Evolutionary conservation across 208 protist species (phyloP).

Genomic region (Acanthamoeba polyphaga): DNA sequence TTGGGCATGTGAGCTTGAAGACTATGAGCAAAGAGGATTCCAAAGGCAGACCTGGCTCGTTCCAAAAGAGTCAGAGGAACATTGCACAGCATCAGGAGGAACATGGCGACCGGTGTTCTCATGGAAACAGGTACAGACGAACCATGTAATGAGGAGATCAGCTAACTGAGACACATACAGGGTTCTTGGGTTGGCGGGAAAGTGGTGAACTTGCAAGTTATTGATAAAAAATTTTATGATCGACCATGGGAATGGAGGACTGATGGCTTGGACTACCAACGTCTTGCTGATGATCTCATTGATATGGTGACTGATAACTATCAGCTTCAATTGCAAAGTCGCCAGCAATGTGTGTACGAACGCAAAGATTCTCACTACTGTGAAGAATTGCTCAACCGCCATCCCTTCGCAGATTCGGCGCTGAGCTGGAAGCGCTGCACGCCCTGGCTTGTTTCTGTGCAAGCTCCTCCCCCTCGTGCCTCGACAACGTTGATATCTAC

Average conservation of each 20-base stretch:
- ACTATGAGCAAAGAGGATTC: not conserved
- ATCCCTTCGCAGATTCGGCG: not conserved
- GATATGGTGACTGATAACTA: not conserved
- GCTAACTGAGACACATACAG: too few relatives aligned
- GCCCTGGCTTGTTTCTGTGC: not conserved
- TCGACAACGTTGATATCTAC: not conserved
- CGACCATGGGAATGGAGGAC: not conserved
- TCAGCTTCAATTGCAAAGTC: not conserved
- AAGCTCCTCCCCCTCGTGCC: not conserved
- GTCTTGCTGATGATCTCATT: not conserved
- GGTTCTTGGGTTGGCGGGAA: not conserved
- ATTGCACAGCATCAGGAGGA: not conserved
- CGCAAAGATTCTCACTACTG: not conserved
- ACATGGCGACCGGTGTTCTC: not conserved
- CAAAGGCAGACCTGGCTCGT: not conserved
- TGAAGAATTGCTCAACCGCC: too few relatives aligned
- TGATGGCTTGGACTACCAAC: not conserved
- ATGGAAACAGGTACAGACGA: not conserved
- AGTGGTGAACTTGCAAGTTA: not conserved
- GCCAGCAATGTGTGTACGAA: constrained; percentile 8
- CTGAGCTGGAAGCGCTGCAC: not conserved
- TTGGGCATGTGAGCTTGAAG: not conserved
- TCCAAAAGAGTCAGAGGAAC: not conserved
- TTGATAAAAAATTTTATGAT: not conserved
- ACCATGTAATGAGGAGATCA: too few relatives aligned